Evolutionary conservation across 1,284 basidiomycete species (phyloP).

Genomic region (Lentinus polychrous): DNA sequence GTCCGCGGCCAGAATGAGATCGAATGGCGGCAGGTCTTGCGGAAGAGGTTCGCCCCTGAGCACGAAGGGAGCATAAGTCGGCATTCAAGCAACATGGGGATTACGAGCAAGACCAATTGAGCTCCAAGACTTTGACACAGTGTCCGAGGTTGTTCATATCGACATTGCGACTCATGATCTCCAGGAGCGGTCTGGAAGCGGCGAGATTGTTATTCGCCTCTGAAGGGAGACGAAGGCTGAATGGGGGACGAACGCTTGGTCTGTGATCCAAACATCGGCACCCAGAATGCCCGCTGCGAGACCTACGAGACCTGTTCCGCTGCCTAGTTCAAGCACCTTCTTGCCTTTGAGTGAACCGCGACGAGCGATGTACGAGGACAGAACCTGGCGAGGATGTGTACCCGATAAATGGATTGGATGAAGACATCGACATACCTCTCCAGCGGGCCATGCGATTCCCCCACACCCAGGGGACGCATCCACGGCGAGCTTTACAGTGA

Average conservation of each 20-base stretch:
- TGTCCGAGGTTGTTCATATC: conserved; percentile 50
- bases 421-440: conserved; percentile 55
- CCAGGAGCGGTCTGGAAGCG: conserved; percentile 55
- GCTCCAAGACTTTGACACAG: conserved; percentile 55
- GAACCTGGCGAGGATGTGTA: conserved; percentile 42
- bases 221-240: conserved; percentile 7
- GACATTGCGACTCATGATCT: conserved; percentile 71
- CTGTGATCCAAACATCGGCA: conserved; percentile 71
- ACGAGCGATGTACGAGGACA: conserved; percentile 66
- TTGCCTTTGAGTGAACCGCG: conserved; percentile 49
- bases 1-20: conserved; percentile 81
- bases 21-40: conserved; percentile 38
- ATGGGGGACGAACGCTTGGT: conserved; percentile 71
- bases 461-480: conserved; percentile 86
- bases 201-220: conserved; percentile 9
- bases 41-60: conserved; percentile 51
- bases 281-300: conserved; percentile 72
- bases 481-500: conserved; percentile 48
- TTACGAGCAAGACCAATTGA: conserved; percentile 58
- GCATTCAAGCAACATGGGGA: conserved; percentile 22
- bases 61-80: conserved; percentile 13
- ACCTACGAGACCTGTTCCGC: conserved; percentile 87
- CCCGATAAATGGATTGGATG: background rate
- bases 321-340: conserved; percentile 77
- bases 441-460: conserved; percentile 89